Evolutionary conservation across 257 asterid genomes (phyloP).

Genomic region (Capsicum rhomboideum): DNA sequence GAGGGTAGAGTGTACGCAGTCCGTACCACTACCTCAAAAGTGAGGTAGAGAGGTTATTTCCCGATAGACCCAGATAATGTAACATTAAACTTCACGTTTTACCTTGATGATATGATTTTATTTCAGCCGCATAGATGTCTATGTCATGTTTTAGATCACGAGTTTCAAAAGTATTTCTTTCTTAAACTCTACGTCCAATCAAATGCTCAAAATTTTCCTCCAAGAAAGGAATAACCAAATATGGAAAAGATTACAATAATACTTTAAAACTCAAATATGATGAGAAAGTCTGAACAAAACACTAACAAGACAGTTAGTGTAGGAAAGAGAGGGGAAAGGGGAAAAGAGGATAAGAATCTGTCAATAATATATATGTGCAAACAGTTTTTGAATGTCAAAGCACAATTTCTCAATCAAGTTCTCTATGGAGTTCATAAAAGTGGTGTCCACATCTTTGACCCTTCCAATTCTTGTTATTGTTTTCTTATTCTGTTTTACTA

Average conservation of each 20-base stretch:
- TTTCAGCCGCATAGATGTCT: neutral
- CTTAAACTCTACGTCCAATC: neutral
- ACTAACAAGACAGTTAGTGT: no score
- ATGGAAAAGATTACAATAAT: no score
- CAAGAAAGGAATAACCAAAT: neutral
- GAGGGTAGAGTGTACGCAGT: no score
- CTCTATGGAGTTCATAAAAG: neutral
- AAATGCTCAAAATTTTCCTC: neutral
- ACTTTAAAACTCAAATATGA: no score
- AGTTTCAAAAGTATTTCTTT: neutral
- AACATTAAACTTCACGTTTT: neutral
- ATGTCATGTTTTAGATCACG: neutral
- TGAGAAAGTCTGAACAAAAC: no score
- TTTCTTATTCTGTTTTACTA: neutral
- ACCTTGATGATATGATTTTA: neutral
- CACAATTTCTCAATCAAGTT: neutral
- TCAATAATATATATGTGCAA: neutral
- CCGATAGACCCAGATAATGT: no score
- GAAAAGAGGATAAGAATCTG: neutral
- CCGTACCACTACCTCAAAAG: no score
- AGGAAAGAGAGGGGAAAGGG: neutral
- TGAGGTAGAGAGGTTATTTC: no score
- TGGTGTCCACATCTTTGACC: conserved; percentile 11
- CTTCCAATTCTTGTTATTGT: conserved; percentile 10
- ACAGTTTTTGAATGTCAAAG: neutral